phyloP scores from a whole-genome alignment of 495 filamentous ascomycete species.

The Talaromyces nanjingensis region DNA sequence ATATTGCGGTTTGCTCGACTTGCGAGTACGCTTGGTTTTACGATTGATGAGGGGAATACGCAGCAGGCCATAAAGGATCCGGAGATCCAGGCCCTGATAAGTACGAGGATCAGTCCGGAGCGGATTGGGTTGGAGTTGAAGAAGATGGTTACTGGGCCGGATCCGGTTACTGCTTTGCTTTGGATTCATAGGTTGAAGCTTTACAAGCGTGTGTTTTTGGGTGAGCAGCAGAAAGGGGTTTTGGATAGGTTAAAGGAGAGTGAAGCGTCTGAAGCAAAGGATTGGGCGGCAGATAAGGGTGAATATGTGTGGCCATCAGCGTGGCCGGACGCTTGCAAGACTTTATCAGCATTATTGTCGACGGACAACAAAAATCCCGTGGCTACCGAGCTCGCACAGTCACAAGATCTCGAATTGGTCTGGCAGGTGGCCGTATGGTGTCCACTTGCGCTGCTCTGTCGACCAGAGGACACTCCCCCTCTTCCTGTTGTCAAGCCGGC shows the following conservation, averaged over 20 bases:
- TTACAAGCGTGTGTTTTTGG: not conserved
- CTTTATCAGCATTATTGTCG: not conserved
- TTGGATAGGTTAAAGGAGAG: not conserved
- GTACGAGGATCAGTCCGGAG: not conserved
- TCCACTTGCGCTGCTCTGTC: not conserved
- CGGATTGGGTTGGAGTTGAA: slow-evolving; percentile 1
- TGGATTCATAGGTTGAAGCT: not conserved
- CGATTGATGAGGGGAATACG: not conserved
- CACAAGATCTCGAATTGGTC: not conserved
- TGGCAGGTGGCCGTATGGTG: not conserved
- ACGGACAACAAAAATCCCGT: not conserved
- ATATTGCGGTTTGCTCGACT: not conserved
- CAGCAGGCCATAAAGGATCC: not conserved
- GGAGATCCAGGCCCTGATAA: not conserved
- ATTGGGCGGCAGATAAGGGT: not conserved
- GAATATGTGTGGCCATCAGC: not conserved
- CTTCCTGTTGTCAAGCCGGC: not conserved
- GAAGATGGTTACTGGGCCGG: not conserved
- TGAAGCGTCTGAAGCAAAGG: not conserved
- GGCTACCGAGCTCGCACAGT: not conserved
- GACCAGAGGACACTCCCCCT: not conserved
- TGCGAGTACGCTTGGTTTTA: slow-evolving; percentile 3
- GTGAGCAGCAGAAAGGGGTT: not conserved
- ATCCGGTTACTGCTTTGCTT: not conserved
- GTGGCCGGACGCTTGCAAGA: not conserved